A percentile compares a stretch with the other conserved stretches of the same genome.
Evolutionary conservation across 495 filamentous ascomycete species (phyloP).

Genomic region (Letharia columbiana): DNA sequence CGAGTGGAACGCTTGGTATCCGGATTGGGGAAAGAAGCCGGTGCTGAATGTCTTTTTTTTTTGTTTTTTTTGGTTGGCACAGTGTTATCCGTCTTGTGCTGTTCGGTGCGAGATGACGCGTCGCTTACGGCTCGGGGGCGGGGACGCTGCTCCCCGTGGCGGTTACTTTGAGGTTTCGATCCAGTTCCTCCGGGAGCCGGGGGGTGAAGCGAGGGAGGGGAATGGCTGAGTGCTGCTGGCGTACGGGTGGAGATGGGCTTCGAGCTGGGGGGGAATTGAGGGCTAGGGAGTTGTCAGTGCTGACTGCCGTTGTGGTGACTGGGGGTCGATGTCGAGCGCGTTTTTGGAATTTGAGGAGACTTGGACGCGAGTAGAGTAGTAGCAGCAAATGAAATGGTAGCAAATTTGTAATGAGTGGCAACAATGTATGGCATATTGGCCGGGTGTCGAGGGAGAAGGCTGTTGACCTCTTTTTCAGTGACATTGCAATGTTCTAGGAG

Average conservation of each 20-base stretch:
- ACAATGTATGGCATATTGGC: too few species aligned
- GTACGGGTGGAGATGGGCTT: background rate
- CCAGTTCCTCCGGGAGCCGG: background rate
- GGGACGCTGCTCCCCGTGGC: background rate
- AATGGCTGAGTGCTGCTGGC: background rate
- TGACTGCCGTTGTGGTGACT: too few species aligned
- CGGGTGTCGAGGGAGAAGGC: background rate
- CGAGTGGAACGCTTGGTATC: background rate
- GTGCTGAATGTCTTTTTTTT: too few species aligned
- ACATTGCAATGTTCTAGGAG: background rate
- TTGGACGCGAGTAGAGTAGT: background rate
- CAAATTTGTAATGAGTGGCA: too few species aligned
- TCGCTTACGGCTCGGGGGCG: background rate
- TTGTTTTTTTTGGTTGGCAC: too few species aligned
- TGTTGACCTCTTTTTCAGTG: background rate
- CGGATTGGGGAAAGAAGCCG: background rate
- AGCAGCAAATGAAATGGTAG: background rate
- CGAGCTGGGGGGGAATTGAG: background rate
- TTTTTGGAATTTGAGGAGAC: too few species aligned
- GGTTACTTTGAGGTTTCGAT: conserved; percentile 5
- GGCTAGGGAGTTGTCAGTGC: background rate
- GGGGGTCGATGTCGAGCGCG: too few species aligned
- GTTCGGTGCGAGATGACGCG: background rate
- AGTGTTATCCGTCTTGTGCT: background rate
- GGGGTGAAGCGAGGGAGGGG: background rate